Base-by-base conservation (phyloP, 1,139 yeast genomes). In the Taiozyma sp. region DNA sequence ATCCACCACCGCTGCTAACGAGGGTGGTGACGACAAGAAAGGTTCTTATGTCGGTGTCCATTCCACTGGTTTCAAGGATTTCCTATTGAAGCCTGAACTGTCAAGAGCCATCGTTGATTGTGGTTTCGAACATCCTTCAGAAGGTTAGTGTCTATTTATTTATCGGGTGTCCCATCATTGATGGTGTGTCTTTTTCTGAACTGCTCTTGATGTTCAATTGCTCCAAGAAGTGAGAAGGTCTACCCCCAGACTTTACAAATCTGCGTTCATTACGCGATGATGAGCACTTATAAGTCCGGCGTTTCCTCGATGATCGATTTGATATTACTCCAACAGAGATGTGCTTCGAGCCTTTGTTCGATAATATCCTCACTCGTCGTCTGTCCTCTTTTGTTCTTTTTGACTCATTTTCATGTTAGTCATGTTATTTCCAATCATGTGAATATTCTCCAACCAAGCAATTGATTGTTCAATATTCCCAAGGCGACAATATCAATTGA, bases 91-190 rank as follows among this genome's bases (percentile, higher is more conserved):
- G 76, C 97, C 98, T 29, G 99, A 93, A 73, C 80, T 93, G 63
- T 80, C 93, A 65, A 86, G 99, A 74, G 99, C 99, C 59, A 93
- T 93, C 68, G 96, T 93, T 62, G 99, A 93, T 74, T 90, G 97
- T 78, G 99, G 99, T 79, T 93, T 93, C 69, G 99, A 93, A 77
- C 99, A 93, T 77, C 99, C 99, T 61, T 90, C 97, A 58, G 99
- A 93, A 85, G 95, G 93, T 86, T 74, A 80, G 91, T 85, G 44
- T 47, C 42, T 30, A 19, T 24, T n/a, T 16, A 11, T 16, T 39
- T 19, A 14, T 7, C 6, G 11, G 21, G 39, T 8, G 3, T 9
- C 21, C 6, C 22, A n/a, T 9, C 21, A 44, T 21, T 6, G 21
- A 11, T 16, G 10, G 14, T 43, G 16, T 30, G 16, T 43, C 16